Percentiles rank a stretch among this genome's conserved stretches.
phyloP scores from a whole-genome alignment of 163 green algal genomes.

The Coccomyxa subellipsoidea region DNA sequence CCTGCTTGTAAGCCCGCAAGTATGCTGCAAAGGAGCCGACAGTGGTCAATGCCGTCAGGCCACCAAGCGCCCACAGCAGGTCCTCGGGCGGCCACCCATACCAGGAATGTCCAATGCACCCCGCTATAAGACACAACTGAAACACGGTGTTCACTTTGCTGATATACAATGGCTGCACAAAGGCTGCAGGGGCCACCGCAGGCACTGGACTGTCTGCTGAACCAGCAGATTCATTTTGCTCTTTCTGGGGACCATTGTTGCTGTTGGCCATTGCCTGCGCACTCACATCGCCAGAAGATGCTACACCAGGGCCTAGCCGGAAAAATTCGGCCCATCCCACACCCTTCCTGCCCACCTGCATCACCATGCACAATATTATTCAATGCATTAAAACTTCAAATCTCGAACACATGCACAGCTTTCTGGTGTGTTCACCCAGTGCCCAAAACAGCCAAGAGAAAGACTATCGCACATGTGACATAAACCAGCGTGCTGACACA shows the following conservation, averaged over 20 bases:
- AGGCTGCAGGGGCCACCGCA: slow-evolving; percentile 17
- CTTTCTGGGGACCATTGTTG: background rate
- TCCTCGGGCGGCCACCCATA: slow-evolving; percentile 48
- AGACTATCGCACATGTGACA: background rate
- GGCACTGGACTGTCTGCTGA: background rate
- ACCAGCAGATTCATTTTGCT: too few relatives aligned
- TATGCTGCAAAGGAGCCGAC: slow-evolving; percentile 62
- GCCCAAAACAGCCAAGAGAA: too few relatives aligned
- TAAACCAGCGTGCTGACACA: background rate
- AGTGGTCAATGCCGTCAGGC: slow-evolving; percentile 50
- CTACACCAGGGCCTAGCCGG: slow-evolving; percentile 9
- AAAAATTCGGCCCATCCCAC: slow-evolving; percentile 64
- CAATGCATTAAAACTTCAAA: too few relatives aligned
- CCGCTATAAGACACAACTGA: slow-evolving; percentile 73
- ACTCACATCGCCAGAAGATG: background rate
- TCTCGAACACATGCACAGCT: background rate
- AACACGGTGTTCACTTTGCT: slow-evolving; percentile 85
- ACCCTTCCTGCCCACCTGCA: slow-evolving; percentile 49
- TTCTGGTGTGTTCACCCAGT: too few relatives aligned
- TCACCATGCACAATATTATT: too few relatives aligned
- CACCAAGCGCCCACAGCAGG: slow-evolving; percentile 37
- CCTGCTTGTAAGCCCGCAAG: slow-evolving; percentile 8
- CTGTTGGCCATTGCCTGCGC: background rate
- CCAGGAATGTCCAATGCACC: slow-evolving; percentile 59
- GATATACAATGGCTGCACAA: slow-evolving; percentile 50